These are phyloP conservation scores for Hyaloscypha bicolor DNA, from an alignment of 495 filamentous ascomycete species.

Conservation along the genomic window DNA sequence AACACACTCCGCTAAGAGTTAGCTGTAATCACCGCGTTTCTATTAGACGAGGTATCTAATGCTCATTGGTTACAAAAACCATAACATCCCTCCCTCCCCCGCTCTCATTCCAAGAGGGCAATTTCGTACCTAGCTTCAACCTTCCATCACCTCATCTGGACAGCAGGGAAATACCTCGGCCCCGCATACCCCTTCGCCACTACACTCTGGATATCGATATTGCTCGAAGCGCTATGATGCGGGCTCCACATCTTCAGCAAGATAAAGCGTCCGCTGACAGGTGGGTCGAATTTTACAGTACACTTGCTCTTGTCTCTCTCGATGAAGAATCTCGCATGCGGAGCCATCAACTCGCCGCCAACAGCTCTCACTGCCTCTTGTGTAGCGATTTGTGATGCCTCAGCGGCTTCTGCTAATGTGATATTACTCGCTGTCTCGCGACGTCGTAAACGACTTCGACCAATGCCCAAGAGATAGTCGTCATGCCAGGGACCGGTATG, in stretches of 20 bases:
- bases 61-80: background rate
- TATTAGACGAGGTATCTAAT: background rate
- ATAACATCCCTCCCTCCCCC: background rate
- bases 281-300: slow-evolving; percentile 85
- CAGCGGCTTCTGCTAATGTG: slow-evolving; percentile 49
- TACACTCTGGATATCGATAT: slow-evolving; percentile 86
- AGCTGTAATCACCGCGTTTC: background rate
- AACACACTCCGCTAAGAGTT: background rate
- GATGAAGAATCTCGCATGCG: slow-evolving; percentile 79
- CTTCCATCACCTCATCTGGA: slow-evolving; percentile 42
- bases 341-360: slow-evolving; percentile 60
- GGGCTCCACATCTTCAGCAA: slow-evolving; percentile 87
- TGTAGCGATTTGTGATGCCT: slow-evolving; percentile 54
- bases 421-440: slow-evolving; percentile 40
- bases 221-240: slow-evolving; percentile 45
- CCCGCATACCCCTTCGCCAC: slow-evolving; percentile 81
- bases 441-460: slow-evolving; percentile 23
- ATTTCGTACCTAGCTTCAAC: background rate
- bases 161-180: slow-evolving; percentile 72
- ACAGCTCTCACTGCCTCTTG: slow-evolving; percentile 58
- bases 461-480: slow-evolving; percentile 30
- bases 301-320: slow-evolving; percentile 78
- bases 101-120: background rate
- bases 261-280: slow-evolving; percentile 79
- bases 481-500: slow-evolving; percentile 29